Evolutionary conservation across 768 basidiomycete genomes (phyloP), one percentile per base, ranked within the genome.

Genomic region (Lentinus tigrinus): DNA sequence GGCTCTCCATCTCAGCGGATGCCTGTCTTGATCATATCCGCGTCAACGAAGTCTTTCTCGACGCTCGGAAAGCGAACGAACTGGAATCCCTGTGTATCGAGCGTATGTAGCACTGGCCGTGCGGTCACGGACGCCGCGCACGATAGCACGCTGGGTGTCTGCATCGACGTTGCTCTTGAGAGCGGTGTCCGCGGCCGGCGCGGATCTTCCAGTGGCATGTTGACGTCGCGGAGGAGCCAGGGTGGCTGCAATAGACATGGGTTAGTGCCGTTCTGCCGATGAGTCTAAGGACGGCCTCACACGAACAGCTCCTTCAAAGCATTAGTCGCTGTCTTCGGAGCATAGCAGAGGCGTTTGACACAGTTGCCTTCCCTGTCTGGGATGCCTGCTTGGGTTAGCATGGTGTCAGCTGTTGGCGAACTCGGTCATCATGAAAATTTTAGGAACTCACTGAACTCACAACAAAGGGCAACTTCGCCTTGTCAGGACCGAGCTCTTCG

Each of bases 11-110:
- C 62, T 81, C 79, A 27, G 65, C 52, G 59, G 79, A 80, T 58
- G 81, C 80, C 17, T 40, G 56, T 50, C 63, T 65, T 58, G 58
- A 80, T 77, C 43, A 51, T 62, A 31, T 70, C 74, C n/a, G 77
- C 75, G 46, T 78, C 68, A n/a, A 54, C 57, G 60, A 80, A 79
- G 26, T 72, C 70, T 43, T 73, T 77, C 67, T 77, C 75, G 49
- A 59, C 49, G 47, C 71, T 72, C 3, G 63, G 66, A 19, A 65
- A 46, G 28, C 70, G 66, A 21, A 72, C 51, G 58, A 74, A 74
- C 60, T 74, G 71, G 67, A 81, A 81, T 21, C 79, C 79, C 21
- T 71, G 72, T 19, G 74, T 59, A 43, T 79, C 77, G 43, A 74
- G 64, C 0, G 57, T 58, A n/a, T n/a, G n/a, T n/a, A n/a, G 36